Base-by-base conservation (phyloP, 2,329 filamentous ascomycete species). In the Leptographium radiaticola region DNA sequence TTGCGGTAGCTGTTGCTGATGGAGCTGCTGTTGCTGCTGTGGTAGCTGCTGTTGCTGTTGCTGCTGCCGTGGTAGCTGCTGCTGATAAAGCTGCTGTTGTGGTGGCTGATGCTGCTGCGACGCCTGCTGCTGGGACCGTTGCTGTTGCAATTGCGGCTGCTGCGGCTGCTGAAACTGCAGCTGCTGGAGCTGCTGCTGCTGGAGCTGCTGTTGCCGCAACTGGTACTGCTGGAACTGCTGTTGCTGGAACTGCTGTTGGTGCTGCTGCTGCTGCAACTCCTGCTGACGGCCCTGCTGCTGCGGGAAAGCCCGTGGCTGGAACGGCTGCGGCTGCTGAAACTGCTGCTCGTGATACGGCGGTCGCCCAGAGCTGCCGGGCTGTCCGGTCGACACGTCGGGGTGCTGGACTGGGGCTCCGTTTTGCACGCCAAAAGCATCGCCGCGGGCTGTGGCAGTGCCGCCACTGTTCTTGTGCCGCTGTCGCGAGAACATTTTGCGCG, bases 81-180 rank as follows among this genome's bases (percentile, higher is more conserved):
- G 55, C 38, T 53, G 53, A 18, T 49, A 34, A 20, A 51, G 42
- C 11, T 54, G 52, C 12, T 54, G 54, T 60, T 62, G 54, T 6
- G 2, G 43, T 4, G 39, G 6, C 38, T 33, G 51, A 6, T 38
- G 33, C 20, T 36, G 31, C 15, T 33, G 30, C 6, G 33, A 18
- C 16, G 6, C 2, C 34, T 50, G 20, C 11, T 30, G 44, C 9
- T 20, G 47, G 6, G 30, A 3, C 36, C 40, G 36, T 13, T 40
- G 34, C 36, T 40, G 18, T 20, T 31, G n/a, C 36, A 42, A 10
- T 30, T 31, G 11, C 25, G 7, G 50, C 15, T 20, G 30, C 30
- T 43, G n/a, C 36, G 8, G 34, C 10, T 42, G 34, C 36, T 25
- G 48, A 25, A 3, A 30, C 6, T 11, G 46, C 5, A 11, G 30